phyloP scores from a whole-genome alignment of 2,329 filamentous ascomycete genomes.

The Rhinocladiella similis region DNA sequence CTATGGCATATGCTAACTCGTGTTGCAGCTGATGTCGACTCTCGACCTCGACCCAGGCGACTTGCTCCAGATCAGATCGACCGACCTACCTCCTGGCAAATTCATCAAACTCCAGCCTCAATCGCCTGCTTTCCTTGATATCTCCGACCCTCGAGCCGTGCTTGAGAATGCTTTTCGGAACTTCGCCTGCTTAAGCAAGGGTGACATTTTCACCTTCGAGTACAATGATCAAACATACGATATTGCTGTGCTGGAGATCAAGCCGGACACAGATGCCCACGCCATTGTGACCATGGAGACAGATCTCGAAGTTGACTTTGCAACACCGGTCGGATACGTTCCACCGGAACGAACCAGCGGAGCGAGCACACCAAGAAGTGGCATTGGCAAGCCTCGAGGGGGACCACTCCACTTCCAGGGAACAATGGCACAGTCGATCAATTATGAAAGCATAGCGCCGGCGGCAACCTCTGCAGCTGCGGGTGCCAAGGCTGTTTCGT shows the following conservation, averaged over 20 bases:
- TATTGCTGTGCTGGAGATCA: conserved; percentile 90
- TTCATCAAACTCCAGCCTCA: conserved; percentile 98
- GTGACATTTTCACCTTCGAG: conserved; percentile 91
- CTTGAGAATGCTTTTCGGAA: conserved; percentile 95
- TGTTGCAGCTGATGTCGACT: conserved; percentile 82
- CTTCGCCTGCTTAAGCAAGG: conserved; percentile 89
- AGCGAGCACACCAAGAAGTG: conserved; percentile 79
- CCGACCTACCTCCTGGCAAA: conserved; percentile 82
- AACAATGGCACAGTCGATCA: conserved; percentile 97
- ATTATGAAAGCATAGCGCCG: conserved; percentile 87
- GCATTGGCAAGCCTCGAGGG: conserved; percentile 57
- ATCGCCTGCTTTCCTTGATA: conserved; percentile 89
- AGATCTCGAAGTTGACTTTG: conserved; percentile 94
- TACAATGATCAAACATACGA: conserved; percentile 96
- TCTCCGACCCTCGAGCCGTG: conserved; percentile 94
- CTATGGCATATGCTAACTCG: conserved; percentile 10
- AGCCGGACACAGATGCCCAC: conserved; percentile 78
- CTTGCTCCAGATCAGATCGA: conserved; percentile 91
- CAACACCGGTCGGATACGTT: conserved; percentile 88
- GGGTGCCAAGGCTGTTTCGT: conserved; percentile 64
- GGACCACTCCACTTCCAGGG: conserved; percentile 80
- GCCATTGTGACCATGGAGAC: conserved; percentile 93
- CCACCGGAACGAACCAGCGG: conserved; percentile 78
- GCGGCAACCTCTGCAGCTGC: conserved; percentile 65
- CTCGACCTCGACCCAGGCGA: conserved; percentile 87